phyloP scores from a whole-genome alignment of 2,329 filamentous ascomycete species.

The Phoma sp. region DNA sequence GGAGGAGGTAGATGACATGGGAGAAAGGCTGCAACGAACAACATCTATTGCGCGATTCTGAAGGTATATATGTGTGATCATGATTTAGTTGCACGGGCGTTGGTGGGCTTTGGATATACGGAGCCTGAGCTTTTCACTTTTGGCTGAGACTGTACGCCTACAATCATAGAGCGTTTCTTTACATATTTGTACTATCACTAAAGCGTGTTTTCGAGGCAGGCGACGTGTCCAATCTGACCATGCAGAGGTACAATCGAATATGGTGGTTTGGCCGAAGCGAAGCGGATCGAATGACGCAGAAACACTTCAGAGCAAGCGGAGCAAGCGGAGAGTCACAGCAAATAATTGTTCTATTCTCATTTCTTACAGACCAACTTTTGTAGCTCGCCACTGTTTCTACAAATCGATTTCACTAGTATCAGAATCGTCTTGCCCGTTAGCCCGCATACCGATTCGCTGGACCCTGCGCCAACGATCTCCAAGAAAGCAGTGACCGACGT shows the following conservation, averaged over 20 bases:
- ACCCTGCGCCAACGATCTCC: constrained; percentile 28
- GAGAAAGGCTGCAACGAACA: neutral
- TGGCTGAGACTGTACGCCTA: constrained; percentile 17
- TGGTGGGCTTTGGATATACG: constrained; percentile 27
- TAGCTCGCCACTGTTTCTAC: too few relatives aligned
- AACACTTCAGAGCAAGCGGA: constrained; percentile 20
- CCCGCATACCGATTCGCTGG: constrained; percentile 18
- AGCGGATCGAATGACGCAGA: constrained; percentile 36
- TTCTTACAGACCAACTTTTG: too few relatives aligned
- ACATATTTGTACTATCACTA: neutral
- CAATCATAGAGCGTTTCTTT: neutral
- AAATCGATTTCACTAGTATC: too few relatives aligned
- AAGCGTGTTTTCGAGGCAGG: too few relatives aligned
- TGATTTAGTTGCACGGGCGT: constrained; percentile 31
- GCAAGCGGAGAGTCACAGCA: constrained; percentile 32
- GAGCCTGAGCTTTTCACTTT: constrained; percentile 2
- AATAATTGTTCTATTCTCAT: neutral
- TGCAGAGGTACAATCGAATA: neutral
- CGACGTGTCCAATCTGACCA: too few relatives aligned
- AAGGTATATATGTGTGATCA: neutral
- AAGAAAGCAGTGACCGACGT: constrained; percentile 30
- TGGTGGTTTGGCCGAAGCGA: constrained; percentile 31
- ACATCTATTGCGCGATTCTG: neutral
- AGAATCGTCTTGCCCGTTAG: too few relatives aligned
- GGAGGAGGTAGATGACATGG: constrained; percentile 35